These are phyloP conservation scores for Chytriomyces sp. DNA, from an alignment of 192 early-diverging fungal species.

Conservation along the genomic window DNA sequence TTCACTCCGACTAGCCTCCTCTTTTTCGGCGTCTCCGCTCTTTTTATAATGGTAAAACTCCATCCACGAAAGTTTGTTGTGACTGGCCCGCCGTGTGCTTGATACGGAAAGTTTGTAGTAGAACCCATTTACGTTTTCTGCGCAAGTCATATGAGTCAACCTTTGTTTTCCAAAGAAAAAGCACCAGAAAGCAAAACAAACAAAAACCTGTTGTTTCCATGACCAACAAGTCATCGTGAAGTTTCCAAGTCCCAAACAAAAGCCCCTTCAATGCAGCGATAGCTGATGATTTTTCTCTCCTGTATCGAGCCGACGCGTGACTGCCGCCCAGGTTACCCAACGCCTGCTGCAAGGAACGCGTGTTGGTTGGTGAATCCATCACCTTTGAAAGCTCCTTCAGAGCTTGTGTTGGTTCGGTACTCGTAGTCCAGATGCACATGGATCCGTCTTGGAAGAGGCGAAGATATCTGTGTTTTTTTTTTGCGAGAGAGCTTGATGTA, in stretches of 20 bases:
- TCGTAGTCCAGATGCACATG: slow-evolving; percentile 33
- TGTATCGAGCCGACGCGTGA: background rate
- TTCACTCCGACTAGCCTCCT: slow-evolving; percentile 14
- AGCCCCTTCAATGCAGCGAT: slow-evolving; percentile 29
- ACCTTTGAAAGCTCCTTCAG: slow-evolving; percentile 21
- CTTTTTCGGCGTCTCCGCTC: background rate
- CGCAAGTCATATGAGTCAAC: background rate
- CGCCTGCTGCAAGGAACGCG: slow-evolving; percentile 5
- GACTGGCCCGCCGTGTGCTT: slow-evolving; percentile 17
- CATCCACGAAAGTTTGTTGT: slow-evolving; percentile 39
- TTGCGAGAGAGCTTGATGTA: too few relatives aligned
- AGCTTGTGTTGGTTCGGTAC: slow-evolving; percentile 25
- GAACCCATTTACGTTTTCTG: slow-evolving; percentile 9
- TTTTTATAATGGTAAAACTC: slow-evolving; percentile 28
- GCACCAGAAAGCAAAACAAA: background rate
- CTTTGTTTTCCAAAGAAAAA: background rate
- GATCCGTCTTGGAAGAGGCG: slow-evolving; percentile 32
- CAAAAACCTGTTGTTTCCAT: slow-evolving; percentile 19
- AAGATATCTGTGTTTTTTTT: slow-evolving; percentile 13
- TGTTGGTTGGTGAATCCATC: slow-evolving; percentile 6
- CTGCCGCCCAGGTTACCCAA: background rate
- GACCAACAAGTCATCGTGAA: slow-evolving; percentile 9
- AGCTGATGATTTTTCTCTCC: slow-evolving; percentile 9
- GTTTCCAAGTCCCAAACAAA: slow-evolving; percentile 20
- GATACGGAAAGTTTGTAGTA: slow-evolving; percentile 20